Conservation (phyloP, 306 rosid species). For the Lupinus albus region DNA sequence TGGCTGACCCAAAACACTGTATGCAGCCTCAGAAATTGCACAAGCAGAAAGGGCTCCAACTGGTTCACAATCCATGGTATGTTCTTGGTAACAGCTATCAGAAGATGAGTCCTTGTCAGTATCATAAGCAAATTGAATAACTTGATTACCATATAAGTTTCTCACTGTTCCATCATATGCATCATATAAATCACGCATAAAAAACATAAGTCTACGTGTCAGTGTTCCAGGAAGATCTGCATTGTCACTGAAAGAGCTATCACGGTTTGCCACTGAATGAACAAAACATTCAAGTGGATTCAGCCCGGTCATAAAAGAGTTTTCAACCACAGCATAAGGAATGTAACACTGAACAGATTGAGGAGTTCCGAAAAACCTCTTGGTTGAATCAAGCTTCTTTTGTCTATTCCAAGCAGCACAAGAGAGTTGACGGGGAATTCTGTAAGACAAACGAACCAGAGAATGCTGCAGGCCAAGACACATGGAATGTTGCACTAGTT, state of each 20-base stretch:
- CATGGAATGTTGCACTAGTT: conserved; percentile 85
- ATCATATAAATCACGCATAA: conserved; percentile 81
- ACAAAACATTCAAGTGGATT: conserved; percentile 92
- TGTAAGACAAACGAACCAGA: conserved; percentile 72
- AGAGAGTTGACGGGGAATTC: conserved; percentile 69
- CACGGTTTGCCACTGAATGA: conserved; percentile 89
- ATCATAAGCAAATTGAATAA: conserved; percentile 71
- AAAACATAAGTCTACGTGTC: conserved; percentile 76
- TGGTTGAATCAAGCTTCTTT: conserved; percentile 49
- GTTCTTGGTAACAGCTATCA: conserved; percentile 32
- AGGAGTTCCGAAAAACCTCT: conserved; percentile 45
- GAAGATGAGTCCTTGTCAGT: conserved; percentile 41
- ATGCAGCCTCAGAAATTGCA: conserved; percentile 96
- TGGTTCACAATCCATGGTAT: conserved; percentile 65
- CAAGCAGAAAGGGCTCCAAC: conserved; percentile 91
- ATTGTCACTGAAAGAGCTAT: conserved; percentile 87
- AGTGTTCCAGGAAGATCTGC: conserved; percentile 97
- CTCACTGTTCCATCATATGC: conserved; percentile 95
- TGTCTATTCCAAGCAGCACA: conserved; percentile 85
- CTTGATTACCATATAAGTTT: conserved; percentile 76
- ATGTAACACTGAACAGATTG: conserved; percentile 60
- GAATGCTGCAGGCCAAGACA: conserved; percentile 95
- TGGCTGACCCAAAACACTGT: conserved; percentile 96
- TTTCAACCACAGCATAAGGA: conserved; percentile 80
- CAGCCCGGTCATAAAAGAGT: conserved; percentile 80